A percentile compares a stretch with the other conserved stretches of the same genome.
Evolutionary conservation across 352 stramenopile genomes (phyloP).

Genomic region (Phytophthora pistaciae): DNA sequence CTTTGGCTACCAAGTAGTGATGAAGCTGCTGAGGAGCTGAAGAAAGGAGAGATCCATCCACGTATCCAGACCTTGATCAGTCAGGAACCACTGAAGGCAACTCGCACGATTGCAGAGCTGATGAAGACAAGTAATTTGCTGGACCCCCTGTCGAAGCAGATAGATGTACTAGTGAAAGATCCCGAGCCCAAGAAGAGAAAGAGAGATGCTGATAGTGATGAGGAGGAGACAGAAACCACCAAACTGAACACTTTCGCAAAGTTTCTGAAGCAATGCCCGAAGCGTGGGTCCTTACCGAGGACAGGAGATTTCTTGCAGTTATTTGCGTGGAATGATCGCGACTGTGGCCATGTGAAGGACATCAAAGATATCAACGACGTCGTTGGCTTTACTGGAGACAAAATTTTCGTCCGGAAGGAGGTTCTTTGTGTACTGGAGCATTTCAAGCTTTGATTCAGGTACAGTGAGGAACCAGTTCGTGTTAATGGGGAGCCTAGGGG

Average conservation of each 20-base stretch:
- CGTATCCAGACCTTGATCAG: no score
- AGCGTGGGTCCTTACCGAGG: neutral
- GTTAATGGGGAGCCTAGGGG: slow-evolving; percentile 4
- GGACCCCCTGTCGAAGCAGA: no score
- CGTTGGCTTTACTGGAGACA: slow-evolving; percentile 1
- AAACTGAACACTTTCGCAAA: neutral
- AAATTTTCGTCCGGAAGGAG: no score
- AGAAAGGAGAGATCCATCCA: neutral
- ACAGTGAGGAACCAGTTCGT: slow-evolving; percentile 3
- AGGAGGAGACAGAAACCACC: neutral
- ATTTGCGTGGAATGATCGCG: slow-evolving; percentile 2
- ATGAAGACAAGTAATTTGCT: no score
- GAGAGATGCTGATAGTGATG: neutral
- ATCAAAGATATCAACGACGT: slow-evolving; percentile 5
- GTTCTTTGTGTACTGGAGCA: no score
- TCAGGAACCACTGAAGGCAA: neutral
- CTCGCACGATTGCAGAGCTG: neutral
- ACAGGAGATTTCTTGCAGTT: neutral
- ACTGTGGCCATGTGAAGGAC: neutral
- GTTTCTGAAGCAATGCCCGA: neutral
- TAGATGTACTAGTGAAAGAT: no score
- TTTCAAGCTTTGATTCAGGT: neutral
- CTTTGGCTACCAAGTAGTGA: neutral
- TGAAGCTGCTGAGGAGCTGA: neutral
- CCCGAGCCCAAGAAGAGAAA: no score